Percentiles rank a stretch among this genome's conserved stretches.
These are phyloP conservation scores for Kalaharituber pfeilii DNA, from an alignment of 2,329 filamentous ascomycete genomes.

Conservation along the genomic window DNA sequence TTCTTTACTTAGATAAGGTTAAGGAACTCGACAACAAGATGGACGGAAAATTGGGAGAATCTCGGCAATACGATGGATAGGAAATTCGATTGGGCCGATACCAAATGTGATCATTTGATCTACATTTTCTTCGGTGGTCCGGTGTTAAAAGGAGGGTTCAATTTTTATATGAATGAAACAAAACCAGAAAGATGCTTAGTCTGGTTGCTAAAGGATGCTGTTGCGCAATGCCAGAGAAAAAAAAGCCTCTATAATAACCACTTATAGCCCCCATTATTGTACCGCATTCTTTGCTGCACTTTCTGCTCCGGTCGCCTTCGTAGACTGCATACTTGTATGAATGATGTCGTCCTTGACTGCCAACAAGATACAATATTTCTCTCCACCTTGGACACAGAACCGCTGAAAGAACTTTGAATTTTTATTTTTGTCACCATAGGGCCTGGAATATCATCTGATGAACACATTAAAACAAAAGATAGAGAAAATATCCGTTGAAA, in stretches of 20 bases:
- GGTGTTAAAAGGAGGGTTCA: too few relatives aligned
- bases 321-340: not conserved
- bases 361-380: not conserved
- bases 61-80: too few relatives aligned
- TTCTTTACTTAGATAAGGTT: too few relatives aligned
- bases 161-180: too few relatives aligned
- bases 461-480: not conserved
- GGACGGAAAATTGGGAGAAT: too few relatives aligned
- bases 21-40: too few relatives aligned
- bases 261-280: not conserved
- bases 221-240: too few relatives aligned
- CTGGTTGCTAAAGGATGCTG: too few relatives aligned
- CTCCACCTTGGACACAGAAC: not conserved
- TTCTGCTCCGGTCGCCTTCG: not conserved
- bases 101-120: too few relatives aligned
- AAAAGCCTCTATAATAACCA: not conserved
- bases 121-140: too few relatives aligned
- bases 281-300: not conserved
- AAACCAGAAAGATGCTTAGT: too few relatives aligned
- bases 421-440: not conserved
- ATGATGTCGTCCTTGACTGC: not conserved
- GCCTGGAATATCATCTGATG: not conserved
- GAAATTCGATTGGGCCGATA: too few relatives aligned
- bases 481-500: not conserved
- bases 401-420: not conserved